Evolutionary conservation across 768 basidiomycete species (phyloP).

Genomic region (Sporobolomyces pararoseus): DNA sequence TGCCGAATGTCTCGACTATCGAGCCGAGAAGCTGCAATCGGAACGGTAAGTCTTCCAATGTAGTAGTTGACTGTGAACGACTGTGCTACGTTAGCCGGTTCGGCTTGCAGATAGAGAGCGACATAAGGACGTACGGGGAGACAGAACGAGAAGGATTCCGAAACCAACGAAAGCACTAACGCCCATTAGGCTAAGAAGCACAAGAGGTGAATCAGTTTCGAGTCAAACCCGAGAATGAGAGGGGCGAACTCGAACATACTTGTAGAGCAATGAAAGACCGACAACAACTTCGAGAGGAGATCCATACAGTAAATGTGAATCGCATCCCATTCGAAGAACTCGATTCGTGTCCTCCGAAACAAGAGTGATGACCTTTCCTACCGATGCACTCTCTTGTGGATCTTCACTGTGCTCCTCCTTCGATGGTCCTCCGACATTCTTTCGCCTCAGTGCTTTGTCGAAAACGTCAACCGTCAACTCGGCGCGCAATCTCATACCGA

Average conservation of each 20-base stretch:
- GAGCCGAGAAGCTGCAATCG: neutral
- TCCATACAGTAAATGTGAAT: constrained; percentile 39
- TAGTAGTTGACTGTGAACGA: constrained; percentile 24
- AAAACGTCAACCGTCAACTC: constrained; percentile 38
- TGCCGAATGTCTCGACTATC: constrained; percentile 28
- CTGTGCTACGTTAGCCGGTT: too few species aligned
- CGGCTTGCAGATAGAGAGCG: neutral
- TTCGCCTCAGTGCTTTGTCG: constrained; percentile 36
- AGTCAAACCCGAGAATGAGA: neutral
- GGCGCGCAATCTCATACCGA: constrained; percentile 33
- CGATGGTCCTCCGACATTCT: constrained; percentile 4
- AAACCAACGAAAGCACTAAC: constrained; percentile 41
- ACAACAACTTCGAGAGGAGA: constrained; percentile 37
- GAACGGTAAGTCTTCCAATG: constrained; percentile 12
- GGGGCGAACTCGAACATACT: neutral
- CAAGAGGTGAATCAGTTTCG: neutral
- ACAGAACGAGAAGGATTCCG: constrained; percentile 7
- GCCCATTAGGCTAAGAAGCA: constrained; percentile 36
- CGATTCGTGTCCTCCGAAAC: constrained; percentile 60
- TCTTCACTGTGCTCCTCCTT: neutral
- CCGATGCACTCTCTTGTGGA: constrained; percentile 39
- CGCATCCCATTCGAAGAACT: constrained; percentile 36
- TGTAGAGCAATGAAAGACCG: constrained; percentile 32
- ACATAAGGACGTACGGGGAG: neutral
- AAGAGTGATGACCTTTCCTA: constrained; percentile 40